These are phyloP conservation scores for Biscogniauxia sp. DNA, from an alignment of 2,329 filamentous ascomycete species.

Conservation along the genomic window DNA sequence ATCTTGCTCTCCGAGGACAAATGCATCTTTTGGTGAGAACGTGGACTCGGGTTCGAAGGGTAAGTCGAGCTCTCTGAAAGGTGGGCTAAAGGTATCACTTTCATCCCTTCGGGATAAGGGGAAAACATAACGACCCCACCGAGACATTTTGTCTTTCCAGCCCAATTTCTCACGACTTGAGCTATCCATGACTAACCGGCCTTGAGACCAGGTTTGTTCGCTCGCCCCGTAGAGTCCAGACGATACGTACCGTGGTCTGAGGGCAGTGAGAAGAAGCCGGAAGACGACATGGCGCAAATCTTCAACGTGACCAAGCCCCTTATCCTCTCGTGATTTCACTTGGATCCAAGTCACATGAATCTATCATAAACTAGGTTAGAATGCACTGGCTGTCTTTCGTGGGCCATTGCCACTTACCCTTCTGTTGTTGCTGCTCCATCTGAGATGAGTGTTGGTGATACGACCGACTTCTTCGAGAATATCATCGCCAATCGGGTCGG, in stretches of 20 bases:
- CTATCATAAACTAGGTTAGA: conserved; percentile 15
- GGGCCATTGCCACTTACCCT: conserved; percentile 20
- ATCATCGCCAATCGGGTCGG: conserved; percentile 20
- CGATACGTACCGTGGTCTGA: conserved; percentile 19
- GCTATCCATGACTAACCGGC: conserved; percentile 32
- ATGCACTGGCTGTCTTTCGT: neutral
- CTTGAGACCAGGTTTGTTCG: conserved; percentile 8
- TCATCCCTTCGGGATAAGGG: conserved; percentile 11
- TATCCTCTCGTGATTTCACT: conserved; percentile 11
- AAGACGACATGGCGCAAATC: conserved; percentile 43
- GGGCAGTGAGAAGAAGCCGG: conserved; percentile 42
- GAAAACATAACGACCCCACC: conserved; percentile 35
- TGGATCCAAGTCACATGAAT: conserved; percentile 44
- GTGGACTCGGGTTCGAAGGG: conserved; percentile 17
- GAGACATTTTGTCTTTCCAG: conserved; percentile 36
- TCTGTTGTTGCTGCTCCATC: conserved; percentile 14
- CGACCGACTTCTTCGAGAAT: conserved; percentile 37
- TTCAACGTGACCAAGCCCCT: conserved; percentile 30
- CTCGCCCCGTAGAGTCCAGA: conserved; percentile 21
- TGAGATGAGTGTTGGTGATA: conserved; percentile 35
- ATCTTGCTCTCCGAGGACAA: neutral
- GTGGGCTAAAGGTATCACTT: neutral
- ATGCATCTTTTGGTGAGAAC: neutral
- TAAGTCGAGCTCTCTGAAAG: conserved; percentile 14
- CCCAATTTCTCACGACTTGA: conserved; percentile 30